Evolutionary conservation across 2,329 filamentous ascomycete species (phyloP), one percentile per base, ranked within the genome.

Genomic region (Alternaria ethzedia): DNA sequence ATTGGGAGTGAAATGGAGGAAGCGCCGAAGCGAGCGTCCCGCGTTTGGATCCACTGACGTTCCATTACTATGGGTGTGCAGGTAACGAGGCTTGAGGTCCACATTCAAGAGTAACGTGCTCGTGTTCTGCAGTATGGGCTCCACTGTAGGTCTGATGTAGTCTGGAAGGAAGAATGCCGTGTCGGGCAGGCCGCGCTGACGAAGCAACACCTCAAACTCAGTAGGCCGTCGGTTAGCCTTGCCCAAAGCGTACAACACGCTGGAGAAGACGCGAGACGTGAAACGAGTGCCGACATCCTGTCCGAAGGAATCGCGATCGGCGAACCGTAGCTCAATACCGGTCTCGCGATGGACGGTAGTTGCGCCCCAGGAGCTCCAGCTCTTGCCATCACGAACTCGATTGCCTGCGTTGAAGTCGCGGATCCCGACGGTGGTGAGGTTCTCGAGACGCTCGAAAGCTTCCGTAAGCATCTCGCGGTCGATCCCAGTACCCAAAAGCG

Each of bases 351-450:
- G 36, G 10, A 82, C 78, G 0, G 83, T 85, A 0, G 72, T 72
- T 17, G 80, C 76, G 3, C 88, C 87, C 67, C 88, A 90, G 72
- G 87, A 88, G 8, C 75, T 78, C 88, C 89, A 90, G 1, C 69
- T 58, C 13, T 70, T 63, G 7, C 75, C 78, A 32, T 91, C 88
- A 4, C 88, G 84, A 12, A 70, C 71, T 5, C 88, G 85, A 10
- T 75, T 82, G 0, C 5, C 21, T 0, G 85, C 85, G 70, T 85
- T 80, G 76, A 86, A 90, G 71, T 91, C 87, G 17, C 89, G 85
- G 23, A 91, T 79, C 23, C 87, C 86, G 13, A 91, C 75, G 0
- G 83, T 86, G 28, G 85, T 78, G 6, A 91, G 83, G 57, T 87
- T 86, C 0, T 76, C 72, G 5, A 91, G 80, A 32, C 86, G 84